Base-by-base conservation (phyloP, 2,329 filamentous ascomycete genomes). In the Coniochaeta hoffmannii region DNA sequence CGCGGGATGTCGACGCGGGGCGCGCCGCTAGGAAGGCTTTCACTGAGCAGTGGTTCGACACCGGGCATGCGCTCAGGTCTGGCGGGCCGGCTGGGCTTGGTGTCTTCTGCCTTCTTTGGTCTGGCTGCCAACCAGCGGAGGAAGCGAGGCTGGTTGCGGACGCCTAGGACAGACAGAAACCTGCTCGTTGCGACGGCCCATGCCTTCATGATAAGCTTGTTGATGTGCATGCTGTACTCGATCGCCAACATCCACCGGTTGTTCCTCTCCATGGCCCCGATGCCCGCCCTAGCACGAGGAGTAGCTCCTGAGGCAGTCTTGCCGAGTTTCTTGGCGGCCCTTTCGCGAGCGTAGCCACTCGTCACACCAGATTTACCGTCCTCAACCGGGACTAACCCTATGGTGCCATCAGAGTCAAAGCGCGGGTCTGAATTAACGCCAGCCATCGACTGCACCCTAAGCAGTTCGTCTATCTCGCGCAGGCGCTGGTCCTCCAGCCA, bases 401-500 rank as follows among this genome's bases (percentile, higher is more conserved):
- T 79, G 1, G 77, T 76, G 1, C 80, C 80, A 19, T 76, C 71
- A 9, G 76, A 73, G 56, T 83, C 79, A 55, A 79, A 79, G 2
- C 72, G 73, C 3, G 77, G 74, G 14, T 15, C 49, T 34, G 19
- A 4, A 14, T 75, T 75, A 2, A 76, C 75, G 15, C 76, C 70
- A 5, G 73, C 74, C 6, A 78, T 68, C 71, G 76, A 78, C 52
- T 80, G 76, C 63, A 75, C 76, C 35, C 76, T 74, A 6, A 46
- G 5, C 35, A 82, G 61, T 57, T 78, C 73, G 61, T 94, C 85
- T 3, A 96, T 76, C 65, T 97, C 90, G 46, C 85, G 80, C 10
- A 93, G 77, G 6, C 92, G 82, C 61, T 96, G 89, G 63, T 93
- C 89, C 66, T 99, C 94, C 3, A 97, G 75, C 93, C 94, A 99